Evolutionary conservation across 257 asterid genomes (phyloP).

Genomic region (Ajuga chamaepitys): DNA sequence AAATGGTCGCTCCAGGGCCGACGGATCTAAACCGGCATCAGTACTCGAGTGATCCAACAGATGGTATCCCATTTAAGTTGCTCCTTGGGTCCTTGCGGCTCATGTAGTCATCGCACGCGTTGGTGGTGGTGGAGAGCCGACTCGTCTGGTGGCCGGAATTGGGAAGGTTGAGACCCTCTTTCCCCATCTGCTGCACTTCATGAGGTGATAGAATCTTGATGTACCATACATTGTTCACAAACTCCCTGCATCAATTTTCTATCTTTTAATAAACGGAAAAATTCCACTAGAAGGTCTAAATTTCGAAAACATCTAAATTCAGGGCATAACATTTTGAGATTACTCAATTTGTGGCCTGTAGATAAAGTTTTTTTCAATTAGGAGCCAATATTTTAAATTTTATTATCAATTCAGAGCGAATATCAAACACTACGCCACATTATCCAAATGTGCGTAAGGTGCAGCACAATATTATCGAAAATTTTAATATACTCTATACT

Average conservation of each 20-base stretch:
- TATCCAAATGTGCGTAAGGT: too few relatives aligned
- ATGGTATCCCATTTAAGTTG: slow-evolving; percentile 53
- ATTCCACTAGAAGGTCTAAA: too few relatives aligned
- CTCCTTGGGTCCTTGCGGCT: slow-evolving; percentile 46
- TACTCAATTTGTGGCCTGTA: too few relatives aligned
- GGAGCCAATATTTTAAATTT: too few relatives aligned
- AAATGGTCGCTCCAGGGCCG: slow-evolving; percentile 5
- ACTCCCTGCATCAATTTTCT: slow-evolving; percentile 86
- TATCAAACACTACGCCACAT: too few relatives aligned
- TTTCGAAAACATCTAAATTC: too few relatives aligned
- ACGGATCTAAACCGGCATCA: slow-evolving; percentile 13
- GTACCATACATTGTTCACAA: slow-evolving; percentile 74
- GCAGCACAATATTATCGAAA: too few relatives aligned
- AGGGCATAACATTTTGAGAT: too few relatives aligned
- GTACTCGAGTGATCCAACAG: slow-evolving; percentile 66
- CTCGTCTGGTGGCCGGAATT: slow-evolving; percentile 34
- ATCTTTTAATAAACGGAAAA: too few relatives aligned
- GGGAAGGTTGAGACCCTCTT: slow-evolving; percentile 68
- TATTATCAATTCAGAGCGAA: too few relatives aligned
- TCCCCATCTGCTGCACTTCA: slow-evolving; percentile 95
- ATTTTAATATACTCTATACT: too few relatives aligned
- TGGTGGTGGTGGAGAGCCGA: slow-evolving; percentile 35
- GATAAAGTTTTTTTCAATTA: too few relatives aligned
- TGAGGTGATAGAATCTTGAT: slow-evolving; percentile 87
- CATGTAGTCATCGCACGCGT: slow-evolving; percentile 40